Evolutionary conservation across 129 eudicot species (phyloP).

Genomic region (Tagetes patula): DNA sequence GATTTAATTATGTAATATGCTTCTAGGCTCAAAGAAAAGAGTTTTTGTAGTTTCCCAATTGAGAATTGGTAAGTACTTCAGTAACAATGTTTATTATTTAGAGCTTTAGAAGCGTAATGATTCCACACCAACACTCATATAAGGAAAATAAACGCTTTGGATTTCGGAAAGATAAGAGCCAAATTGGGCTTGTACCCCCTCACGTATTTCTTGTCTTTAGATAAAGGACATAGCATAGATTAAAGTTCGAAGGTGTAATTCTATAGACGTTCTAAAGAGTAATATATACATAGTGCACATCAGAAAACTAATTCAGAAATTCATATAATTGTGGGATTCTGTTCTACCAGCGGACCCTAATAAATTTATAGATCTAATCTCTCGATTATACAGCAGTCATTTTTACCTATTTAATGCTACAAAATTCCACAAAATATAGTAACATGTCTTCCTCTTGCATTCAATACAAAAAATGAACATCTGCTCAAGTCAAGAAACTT

Average conservation of each 20-base stretch:
- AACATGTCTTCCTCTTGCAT: slow-evolving; percentile 7
- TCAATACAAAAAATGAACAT: slow-evolving; percentile 13
- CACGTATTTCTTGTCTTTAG: not conserved
- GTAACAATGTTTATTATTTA: not conserved
- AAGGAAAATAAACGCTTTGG: not conserved
- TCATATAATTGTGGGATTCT: not conserved
- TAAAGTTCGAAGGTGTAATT: not conserved
- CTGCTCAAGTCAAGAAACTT: slow-evolving; percentile 5
- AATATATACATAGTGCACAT: not conserved
- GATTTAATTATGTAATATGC: not conserved
- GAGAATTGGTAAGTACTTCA: not conserved
- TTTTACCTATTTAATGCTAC: not conserved
- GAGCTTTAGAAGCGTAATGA: not conserved
- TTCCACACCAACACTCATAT: not conserved
- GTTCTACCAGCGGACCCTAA: not conserved
- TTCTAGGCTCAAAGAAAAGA: not conserved
- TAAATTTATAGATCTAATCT: not conserved
- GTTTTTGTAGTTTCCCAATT: not conserved
- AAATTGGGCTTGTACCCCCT: not conserved
- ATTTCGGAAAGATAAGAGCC: not conserved
- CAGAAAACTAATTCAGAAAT: not conserved
- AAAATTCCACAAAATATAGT: not conserved
- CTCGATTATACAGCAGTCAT: not conserved
- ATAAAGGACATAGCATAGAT: not conserved
- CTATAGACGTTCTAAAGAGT: not conserved